Percentiles rank a stretch among this genome's conserved stretches.
Evolutionary conservation across 768 basidiomycete species (phyloP).

Genomic region (Amanita muscaria): DNA sequence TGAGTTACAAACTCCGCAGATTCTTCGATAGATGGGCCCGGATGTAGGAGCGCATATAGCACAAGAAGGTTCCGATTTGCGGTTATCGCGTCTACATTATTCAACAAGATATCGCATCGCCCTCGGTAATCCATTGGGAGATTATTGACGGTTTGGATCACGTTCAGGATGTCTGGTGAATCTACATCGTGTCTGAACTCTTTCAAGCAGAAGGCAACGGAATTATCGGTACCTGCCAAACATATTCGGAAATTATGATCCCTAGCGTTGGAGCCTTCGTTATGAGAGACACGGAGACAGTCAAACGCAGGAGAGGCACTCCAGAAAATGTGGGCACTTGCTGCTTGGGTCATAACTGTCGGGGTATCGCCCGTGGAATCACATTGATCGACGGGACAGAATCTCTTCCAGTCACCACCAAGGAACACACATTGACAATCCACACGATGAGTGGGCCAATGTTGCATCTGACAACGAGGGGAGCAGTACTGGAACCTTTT

Average conservation of each 20-base stretch:
- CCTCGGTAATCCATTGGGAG: conserved; percentile 18
- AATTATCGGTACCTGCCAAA: not conserved
- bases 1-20: conserved; percentile 33
- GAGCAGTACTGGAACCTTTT: conserved; percentile 3
- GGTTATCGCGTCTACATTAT: conserved; percentile 16
- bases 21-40: conserved; percentile 32
- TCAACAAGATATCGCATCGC: conserved; percentile 17
- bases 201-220: not conserved
- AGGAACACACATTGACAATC: conserved; percentile 1
- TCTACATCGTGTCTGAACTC: not conserved
- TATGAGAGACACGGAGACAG: conserved; percentile 20
- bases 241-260: conserved; percentile 19
- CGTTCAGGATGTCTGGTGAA: conserved; percentile 19
- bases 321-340: conserved; percentile 15
- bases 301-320: conserved; percentile 24
- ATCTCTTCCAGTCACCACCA: conserved; percentile 23
- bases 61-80: conserved; percentile 18
- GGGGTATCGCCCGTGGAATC: conserved; percentile 9
- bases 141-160: conserved; percentile 22
- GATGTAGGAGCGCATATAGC: conserved; percentile 16
- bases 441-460: not conserved
- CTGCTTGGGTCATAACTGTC: not conserved
- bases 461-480: not conserved
- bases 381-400: conserved; percentile 25
- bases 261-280: conserved; percentile 19